These are phyloP conservation scores for Escovopsis weberi DNA, from an alignment of 2,329 filamentous ascomycete genomes.

Conservation along the genomic window DNA sequence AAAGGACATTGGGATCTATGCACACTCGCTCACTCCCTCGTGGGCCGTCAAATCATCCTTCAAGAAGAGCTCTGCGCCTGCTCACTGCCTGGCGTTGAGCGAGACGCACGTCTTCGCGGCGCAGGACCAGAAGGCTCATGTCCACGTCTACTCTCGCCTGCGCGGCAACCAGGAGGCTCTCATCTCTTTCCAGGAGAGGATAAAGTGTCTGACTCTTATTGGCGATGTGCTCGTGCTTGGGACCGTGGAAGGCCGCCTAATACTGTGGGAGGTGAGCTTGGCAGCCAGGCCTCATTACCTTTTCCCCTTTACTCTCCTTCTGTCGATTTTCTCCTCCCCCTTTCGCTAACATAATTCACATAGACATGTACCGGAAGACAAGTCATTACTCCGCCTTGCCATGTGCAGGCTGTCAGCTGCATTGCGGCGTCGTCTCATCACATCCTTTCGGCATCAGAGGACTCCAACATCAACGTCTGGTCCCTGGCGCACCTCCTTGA, in stretches of 20 bases:
- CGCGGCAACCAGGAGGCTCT: conserved; percentile 79
- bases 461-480: conserved; percentile 90
- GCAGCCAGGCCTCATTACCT: conserved; percentile 3
- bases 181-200: conserved; percentile 75
- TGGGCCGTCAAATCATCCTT: conserved; percentile 61
- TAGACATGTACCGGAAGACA: conserved; percentile 63
- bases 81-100: conserved; percentile 67
- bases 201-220: conserved; percentile 61
- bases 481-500: conserved; percentile 61
- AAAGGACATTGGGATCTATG: conserved; percentile 77
- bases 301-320: too few species aligned
- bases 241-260: conserved; percentile 70
- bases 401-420: conserved; percentile 68
- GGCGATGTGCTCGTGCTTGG: conserved; percentile 64
- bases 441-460: conserved; percentile 64
- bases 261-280: conserved; percentile 73
- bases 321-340: neutral
- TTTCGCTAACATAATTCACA: conserved; percentile 18
- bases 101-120: conserved; percentile 78
- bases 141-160: conserved; percentile 79
- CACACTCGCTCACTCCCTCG: conserved; percentile 67
- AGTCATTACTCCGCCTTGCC: conserved; percentile 59
- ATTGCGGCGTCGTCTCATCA: conserved; percentile 58
- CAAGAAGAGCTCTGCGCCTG: conserved; percentile 80
- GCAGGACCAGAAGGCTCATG: conserved; percentile 78